Percentiles rank a stretch among this genome's conserved stretches.
Evolutionary conservation across 768 basidiomycete genomes (phyloP).

Genomic region (Ramaria sp.): DNA sequence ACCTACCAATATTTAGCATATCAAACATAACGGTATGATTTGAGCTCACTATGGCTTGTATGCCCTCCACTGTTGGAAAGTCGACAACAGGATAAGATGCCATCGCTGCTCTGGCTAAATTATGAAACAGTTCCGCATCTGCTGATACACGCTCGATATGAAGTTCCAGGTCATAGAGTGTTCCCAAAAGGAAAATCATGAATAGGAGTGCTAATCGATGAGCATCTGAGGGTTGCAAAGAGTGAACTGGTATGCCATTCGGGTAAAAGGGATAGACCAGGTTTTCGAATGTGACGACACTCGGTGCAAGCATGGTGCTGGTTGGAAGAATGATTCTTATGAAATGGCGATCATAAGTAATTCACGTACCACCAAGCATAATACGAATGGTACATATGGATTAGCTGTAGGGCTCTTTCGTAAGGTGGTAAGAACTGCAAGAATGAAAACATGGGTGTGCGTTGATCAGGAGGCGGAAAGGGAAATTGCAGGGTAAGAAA

Average conservation of each 20-base stretch:
- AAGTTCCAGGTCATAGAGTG: constrained; percentile 3
- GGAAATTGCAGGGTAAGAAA: constrained; percentile 2
- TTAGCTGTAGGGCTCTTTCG: neutral
- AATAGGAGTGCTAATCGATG: constrained; percentile 3
- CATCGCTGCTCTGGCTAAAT: constrained; percentile 6
- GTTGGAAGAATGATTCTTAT: neutral
- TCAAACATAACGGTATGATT: neutral
- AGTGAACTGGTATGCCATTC: neutral
- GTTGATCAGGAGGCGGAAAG: neutral
- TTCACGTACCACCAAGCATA: constrained; percentile 7
- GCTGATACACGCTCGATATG: neutral
- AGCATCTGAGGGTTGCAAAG: neutral
- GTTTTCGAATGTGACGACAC: neutral
- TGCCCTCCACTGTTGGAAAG: neutral
- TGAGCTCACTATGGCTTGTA: constrained; percentile 3
- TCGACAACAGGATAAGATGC: constrained; percentile 2
- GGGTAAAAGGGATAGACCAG: constrained; percentile 5
- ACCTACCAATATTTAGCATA: neutral
- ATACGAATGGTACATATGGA: constrained; percentile 4
- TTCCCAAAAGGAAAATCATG: constrained; percentile 9
- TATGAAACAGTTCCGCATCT: constrained; percentile 3
- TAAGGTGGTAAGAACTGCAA: constrained; percentile 6
- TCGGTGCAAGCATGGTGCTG: constrained; percentile 3
- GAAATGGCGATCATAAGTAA: neutral
- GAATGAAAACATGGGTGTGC: neutral